Evolutionary conservation across 148 eudicot genomes (phyloP).

Genomic region (Camellia lanceoleosa): DNA sequence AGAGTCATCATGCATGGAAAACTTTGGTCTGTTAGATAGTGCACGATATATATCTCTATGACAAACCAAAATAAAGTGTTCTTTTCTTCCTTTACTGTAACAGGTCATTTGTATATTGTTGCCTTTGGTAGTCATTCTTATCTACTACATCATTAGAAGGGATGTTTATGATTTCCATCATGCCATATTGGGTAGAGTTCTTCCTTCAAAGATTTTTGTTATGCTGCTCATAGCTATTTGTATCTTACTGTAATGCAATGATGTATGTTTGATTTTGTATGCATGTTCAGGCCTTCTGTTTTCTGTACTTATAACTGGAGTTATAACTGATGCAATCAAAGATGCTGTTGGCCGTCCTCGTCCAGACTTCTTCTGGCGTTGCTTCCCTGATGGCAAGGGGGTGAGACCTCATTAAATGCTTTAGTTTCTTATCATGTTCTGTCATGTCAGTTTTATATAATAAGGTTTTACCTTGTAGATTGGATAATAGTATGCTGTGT

Average conservation of each 20-base stretch:
- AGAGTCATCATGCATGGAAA: neutral
- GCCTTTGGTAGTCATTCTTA: slow-evolving; percentile 56
- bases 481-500: neutral
- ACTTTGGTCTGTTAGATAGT: neutral
- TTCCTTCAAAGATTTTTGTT: neutral
- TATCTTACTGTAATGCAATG: neutral
- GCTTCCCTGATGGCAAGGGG: slow-evolving; percentile 79
- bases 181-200: slow-evolving; percentile 60
- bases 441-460: neutral
- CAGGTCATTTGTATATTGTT: slow-evolving; percentile 71
- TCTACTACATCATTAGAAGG: slow-evolving; percentile 61
- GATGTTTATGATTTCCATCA: slow-evolving; percentile 90
- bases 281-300: slow-evolving; percentile 58
- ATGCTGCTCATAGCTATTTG: neutral
- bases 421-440: neutral
- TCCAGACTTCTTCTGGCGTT: slow-evolving; percentile 91
- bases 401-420: slow-evolving; percentile 29
- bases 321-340: slow-evolving; percentile 82
- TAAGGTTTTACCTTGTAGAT: neutral
- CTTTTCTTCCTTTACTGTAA: slow-evolving; percentile 13
- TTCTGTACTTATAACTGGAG: slow-evolving; percentile 75
- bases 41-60: neutral
- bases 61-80: neutral
- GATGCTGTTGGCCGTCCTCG: slow-evolving; percentile 91
- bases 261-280: slow-evolving; percentile 1